A percentile compares a stretch with the other conserved stretches of the same genome.
Conservation (phyloP, 208 protist species). For the Wallacemonas rigidus region DNA sequence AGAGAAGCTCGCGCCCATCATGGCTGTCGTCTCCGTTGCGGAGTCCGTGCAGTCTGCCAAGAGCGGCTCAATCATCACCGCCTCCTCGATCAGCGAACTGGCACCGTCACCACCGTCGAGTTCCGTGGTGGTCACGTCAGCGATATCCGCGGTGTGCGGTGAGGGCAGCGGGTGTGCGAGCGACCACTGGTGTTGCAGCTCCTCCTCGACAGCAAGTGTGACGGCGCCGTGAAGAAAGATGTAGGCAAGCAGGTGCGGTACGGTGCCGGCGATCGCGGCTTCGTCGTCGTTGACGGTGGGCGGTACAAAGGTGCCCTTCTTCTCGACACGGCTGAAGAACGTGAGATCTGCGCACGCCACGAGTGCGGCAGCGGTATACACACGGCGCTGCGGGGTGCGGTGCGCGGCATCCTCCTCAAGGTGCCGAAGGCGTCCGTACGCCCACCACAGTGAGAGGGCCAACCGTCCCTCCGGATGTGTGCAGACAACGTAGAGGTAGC, state of each 20-base stretch:
- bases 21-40: neutral
- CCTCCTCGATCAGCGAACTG: neutral
- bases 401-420: neutral
- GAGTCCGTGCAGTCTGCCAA: slow-evolving; percentile 1
- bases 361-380: neutral
- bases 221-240: slow-evolving; percentile 6
- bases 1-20: neutral
- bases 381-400: neutral
- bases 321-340: slow-evolving; percentile 6
- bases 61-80: neutral
- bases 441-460: slow-evolving; percentile 11
- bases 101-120: neutral
- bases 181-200: slow-evolving; percentile 15
- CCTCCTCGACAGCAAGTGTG: slow-evolving; percentile 15
- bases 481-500: slow-evolving; percentile 13
- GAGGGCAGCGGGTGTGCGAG: neutral
- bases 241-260: slow-evolving; percentile 1
- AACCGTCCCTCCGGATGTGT: slow-evolving; percentile 14
- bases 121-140: neutral
- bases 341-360: slow-evolving; percentile 11
- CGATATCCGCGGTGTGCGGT: neutral
- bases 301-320: neutral
- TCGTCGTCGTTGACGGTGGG: neutral
- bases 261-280: neutral
- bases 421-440: neutral